Base-by-base conservation (phyloP, 129 eudicot species). In the Artemisia tridentata region DNA sequence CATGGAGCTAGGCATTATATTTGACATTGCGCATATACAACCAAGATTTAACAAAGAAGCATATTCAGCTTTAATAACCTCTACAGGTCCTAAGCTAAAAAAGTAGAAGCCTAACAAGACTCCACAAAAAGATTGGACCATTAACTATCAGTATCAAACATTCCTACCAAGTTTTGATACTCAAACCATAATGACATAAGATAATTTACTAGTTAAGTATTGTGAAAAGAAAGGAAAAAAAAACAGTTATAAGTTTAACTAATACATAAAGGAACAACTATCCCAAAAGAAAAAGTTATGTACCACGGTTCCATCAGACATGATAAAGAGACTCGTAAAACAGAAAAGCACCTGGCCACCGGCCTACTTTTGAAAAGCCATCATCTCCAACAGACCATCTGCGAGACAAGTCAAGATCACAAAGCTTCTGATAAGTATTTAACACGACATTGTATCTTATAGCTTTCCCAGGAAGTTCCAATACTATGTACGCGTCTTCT, bases 401-500 rank as follows among this genome's bases (percentile, higher is more conserved):
- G 25, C 6, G 60, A 27, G 68, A 75, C 16, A 65, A 0, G 3
- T 64, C 62, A 63, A 75, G 63, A 45, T 80, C 80, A 69, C 68
- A 80, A 48, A 80, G 78, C 80, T 63, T 60, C 27, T 78, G 57
- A 71, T 55, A 80, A 23, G 71, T 84, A 69, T 54, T 75, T 61
- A 50, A 34, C 52, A 43, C 69, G 29, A 78, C 76, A 63, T 84
- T 81, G 60, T 70, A 78, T 23, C 80, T 18, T 43, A 84, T 13
- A 59, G 72, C 86, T 43, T 75, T 80, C 59, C 77, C 83, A 43
- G 81, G 84, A 18, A 75, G 41, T 68, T 75, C 83, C 69, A 81
- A 18, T 48, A 84, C 81, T 45, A 84, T 21, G 60, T 74, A 81
- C 9, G 88, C 41, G 23, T 81, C 81, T 14, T 71, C 79, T 41